A percentile compares a stretch with the other conserved stretches of the same genome.
These are phyloP conservation scores for Venturiaceae sp. DNA, from an alignment of 2,329 filamentous ascomycete genomes.

Conservation along the genomic window DNA sequence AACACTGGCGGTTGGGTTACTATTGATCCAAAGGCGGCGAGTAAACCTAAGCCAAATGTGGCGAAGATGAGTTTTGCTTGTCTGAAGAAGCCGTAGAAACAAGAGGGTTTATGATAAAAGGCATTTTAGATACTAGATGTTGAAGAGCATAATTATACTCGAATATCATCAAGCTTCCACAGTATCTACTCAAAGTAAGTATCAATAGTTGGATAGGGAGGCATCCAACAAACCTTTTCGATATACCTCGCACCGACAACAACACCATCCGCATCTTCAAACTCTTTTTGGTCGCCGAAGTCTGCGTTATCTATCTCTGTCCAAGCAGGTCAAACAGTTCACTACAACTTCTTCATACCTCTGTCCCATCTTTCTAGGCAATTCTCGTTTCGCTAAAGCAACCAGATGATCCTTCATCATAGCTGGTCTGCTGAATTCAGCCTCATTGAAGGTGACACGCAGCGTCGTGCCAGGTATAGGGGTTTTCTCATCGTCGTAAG, in stretches of 20 bases:
- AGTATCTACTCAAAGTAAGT: neutral
- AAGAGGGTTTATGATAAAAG: neutral
- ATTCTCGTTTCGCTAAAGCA: slow-evolving; percentile 12
- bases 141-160: neutral
- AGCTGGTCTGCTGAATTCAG: neutral
- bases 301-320: slow-evolving; percentile 15
- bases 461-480: slow-evolving; percentile 2
- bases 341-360: slow-evolving; percentile 21
- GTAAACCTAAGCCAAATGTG: neutral
- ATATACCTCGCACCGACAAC: slow-evolving; percentile 21
- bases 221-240: slow-evolving; percentile 22
- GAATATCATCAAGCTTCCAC: neutral
- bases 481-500: slow-evolving; percentile 11
- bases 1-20: neutral
- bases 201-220: no score
- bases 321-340: slow-evolving; percentile 22
- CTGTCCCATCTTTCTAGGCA: slow-evolving; percentile 22
- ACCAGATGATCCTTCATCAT: slow-evolving; percentile 13
- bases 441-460: no score
- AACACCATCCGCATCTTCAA: slow-evolving; percentile 21
- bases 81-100: slow-evolving; percentile 11
- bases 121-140: neutral
- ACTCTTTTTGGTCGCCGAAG: slow-evolving; percentile 18
- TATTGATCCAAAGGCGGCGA: slow-evolving; percentile 1
- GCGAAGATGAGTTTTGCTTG: slow-evolving; percentile 2